These are phyloP conservation scores for Saturnispora sekii DNA, from an alignment of 805 yeast species.

Conservation along the genomic window DNA sequence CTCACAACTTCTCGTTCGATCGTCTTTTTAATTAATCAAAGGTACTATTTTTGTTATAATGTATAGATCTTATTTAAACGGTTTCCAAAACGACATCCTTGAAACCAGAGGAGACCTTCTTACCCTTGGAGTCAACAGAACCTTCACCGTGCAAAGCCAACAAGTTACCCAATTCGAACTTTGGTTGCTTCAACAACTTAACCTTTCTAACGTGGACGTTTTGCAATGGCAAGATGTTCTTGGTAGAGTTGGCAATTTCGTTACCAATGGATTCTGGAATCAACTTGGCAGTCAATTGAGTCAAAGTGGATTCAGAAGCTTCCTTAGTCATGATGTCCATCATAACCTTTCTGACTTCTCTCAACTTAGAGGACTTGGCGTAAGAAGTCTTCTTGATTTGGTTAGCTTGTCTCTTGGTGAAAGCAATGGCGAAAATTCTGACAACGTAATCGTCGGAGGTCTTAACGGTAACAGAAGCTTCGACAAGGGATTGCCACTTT, in stretches of 20 bases:
- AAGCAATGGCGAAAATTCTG: slow-evolving; percentile 94
- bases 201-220: slow-evolving; percentile 98
- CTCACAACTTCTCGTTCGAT: too few species aligned
- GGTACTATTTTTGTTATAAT: slow-evolving; percentile 7
- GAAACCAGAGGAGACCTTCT: slow-evolving; percentile 91
- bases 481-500: slow-evolving; percentile 98
- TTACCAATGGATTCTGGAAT: slow-evolving; percentile 98
- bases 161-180: slow-evolving; percentile 94
- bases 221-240: slow-evolving; percentile 93
- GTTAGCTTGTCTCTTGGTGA: slow-evolving; percentile 96
- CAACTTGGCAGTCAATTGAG: slow-evolving; percentile 94
- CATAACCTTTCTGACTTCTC: slow-evolving; percentile 96
- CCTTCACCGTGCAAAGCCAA: slow-evolving; percentile 97
- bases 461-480: slow-evolving; percentile 96
- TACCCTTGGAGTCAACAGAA: slow-evolving; percentile 91
- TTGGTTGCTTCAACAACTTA: slow-evolving; percentile 96
- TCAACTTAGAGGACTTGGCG: slow-evolving; percentile 96
- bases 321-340: slow-evolving; percentile 93
- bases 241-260: slow-evolving; percentile 95
- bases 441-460: slow-evolving; percentile 95
- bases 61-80: slow-evolving; percentile 48
- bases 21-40: slow-evolving; percentile 1
- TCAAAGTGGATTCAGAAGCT: slow-evolving; percentile 87
- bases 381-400: slow-evolving; percentile 96
- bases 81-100: slow-evolving; percentile 97